Evolutionary conservation across 305 asterid genomes (phyloP).

Genomic region (Nicotiana rustica): DNA sequence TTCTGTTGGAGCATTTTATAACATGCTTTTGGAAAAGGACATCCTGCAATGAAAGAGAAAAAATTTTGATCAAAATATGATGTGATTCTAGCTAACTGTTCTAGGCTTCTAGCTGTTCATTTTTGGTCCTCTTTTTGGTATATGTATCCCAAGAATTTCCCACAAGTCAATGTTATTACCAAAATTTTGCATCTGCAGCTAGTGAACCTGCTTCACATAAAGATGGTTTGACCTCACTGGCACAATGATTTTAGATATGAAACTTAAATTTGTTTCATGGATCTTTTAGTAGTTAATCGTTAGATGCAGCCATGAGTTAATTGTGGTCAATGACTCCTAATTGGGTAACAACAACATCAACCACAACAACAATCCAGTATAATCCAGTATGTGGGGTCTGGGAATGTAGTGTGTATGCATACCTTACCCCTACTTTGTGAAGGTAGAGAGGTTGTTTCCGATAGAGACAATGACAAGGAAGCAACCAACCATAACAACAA

Average conservation of each 20-base stretch:
- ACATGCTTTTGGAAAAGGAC: neutral
- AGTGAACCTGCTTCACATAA: slow-evolving; percentile 5
- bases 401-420: too few species aligned
- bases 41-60: neutral
- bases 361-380: too few species aligned
- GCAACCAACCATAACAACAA: too few species aligned
- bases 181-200: neutral
- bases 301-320: neutral
- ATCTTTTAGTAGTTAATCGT: neutral
- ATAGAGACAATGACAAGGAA: too few species aligned
- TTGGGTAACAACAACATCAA: neutral
- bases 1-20: neutral
- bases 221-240: neutral
- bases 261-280: slow-evolving; percentile 4
- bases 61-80: neutral
- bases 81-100: neutral
- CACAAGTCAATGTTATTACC: neutral
- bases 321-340: neutral
- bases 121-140: neutral
- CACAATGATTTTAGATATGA: neutral
- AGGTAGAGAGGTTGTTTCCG: too few species aligned
- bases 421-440: too few species aligned
- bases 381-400: too few species aligned
- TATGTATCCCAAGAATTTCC: neutral
- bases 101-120: neutral